Conservation (phyloP, 2,329 filamentous ascomycete species). For the Hirsutella minnesotensis region DNA sequence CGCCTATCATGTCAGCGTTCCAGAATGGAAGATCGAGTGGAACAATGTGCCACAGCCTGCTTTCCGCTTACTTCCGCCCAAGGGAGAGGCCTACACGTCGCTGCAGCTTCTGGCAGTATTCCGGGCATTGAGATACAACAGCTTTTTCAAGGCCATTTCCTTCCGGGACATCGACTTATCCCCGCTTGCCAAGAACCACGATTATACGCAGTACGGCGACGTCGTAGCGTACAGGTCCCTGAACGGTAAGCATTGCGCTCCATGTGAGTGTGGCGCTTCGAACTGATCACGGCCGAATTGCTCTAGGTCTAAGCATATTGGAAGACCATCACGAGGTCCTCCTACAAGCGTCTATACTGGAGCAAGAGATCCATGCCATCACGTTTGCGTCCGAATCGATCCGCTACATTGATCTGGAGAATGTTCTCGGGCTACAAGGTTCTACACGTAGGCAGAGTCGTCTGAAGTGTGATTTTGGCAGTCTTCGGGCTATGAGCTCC, state of each 20-base stretch:
- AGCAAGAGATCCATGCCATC: constrained; percentile 44
- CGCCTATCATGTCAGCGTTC: constrained; percentile 35
- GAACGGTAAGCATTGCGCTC: constrained; percentile 17
- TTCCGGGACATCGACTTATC: constrained; percentile 40
- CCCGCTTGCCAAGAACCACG: constrained; percentile 23
- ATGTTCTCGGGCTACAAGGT: constrained; percentile 21
- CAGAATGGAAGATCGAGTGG: constrained; percentile 39
- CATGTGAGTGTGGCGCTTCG: not conserved
- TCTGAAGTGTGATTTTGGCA: constrained; percentile 10
- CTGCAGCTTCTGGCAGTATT: constrained; percentile 45
- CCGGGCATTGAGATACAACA: constrained; percentile 44
- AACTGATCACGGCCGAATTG: not conserved
- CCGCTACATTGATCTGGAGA: constrained; percentile 40
- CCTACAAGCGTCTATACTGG: constrained; percentile 36
- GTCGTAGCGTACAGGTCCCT: constrained; percentile 39
- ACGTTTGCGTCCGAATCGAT: constrained; percentile 44
- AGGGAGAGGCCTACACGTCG: constrained; percentile 28
- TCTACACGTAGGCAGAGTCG: constrained; percentile 10
- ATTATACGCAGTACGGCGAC: constrained; percentile 31
- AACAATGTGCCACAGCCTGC: constrained; percentile 32
- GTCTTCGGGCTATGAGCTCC: constrained; percentile 15
- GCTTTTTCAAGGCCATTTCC: constrained; percentile 46
- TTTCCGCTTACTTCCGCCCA: constrained; percentile 37
- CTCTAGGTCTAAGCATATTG: constrained; percentile 30
- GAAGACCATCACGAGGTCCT: constrained; percentile 36